Base-by-base conservation (phyloP, 2,329 filamentous ascomycete species). In the Botrytis elliptica region DNA sequence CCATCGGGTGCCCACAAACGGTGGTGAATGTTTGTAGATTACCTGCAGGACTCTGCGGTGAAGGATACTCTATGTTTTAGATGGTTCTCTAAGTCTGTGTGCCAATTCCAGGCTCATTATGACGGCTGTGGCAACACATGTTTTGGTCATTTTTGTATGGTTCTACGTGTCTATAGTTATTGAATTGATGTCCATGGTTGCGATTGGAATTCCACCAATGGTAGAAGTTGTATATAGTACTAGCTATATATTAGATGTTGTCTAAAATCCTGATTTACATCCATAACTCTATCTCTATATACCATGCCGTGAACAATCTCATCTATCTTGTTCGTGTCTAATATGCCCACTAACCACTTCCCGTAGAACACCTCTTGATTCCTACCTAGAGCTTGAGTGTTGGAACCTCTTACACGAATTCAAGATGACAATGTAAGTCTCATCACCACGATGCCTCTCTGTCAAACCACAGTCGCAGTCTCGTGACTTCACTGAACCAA, bases 251-350 rank as follows among this genome's bases (percentile, higher is more conserved):
- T 40, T 38, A n/a, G 14, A 40, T 22, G 6, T 20, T n/a, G 20
- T n/a, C 4, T 55, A n/a, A 0, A 40, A 29, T 38, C 1, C n/a
- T 29, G 64, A 44, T 4, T 66, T 25, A 8, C 3, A 36, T 36
- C 1, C 10, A 49, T 0, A 38, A n/a, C 2, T n/a, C 40, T 9
- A 25, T 29, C 2, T n/a, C 40, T 9, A 25, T 29, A 9, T 0
- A 33, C 33, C 6, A 49, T 36, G 22, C 29, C 29, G 3, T 66
- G n/a, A 29, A 66, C 8, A 16, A 9, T 40, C 36, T n/a, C 33
- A n/a, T 16, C 3, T 10, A n/a, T 62, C 22, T 25, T 40, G 2
- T 40, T 40, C 3, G 6, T n/a, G 4, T 62, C 20, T 22, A 16
- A 25, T 1, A 0, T 40, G 3, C 25, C 22, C 12, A 40, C 8